Base-by-base conservation (phyloP, 768 basidiomycete species). In the button mushroom (Agaricus bisporus) region DNA sequence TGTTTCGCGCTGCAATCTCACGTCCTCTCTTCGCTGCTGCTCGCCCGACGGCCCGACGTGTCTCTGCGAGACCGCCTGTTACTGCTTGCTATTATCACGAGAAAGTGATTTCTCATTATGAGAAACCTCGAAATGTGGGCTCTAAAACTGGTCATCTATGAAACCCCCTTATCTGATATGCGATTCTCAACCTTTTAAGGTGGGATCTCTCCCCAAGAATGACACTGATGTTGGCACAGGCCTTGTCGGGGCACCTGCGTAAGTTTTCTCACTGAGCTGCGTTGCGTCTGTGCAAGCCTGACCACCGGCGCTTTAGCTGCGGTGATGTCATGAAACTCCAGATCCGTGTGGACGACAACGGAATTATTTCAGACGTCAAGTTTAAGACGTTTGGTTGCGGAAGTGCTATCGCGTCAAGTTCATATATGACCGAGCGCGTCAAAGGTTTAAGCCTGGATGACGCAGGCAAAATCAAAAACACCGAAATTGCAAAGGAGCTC, bases 371-470 rank as follows among this genome's bases (percentile, higher is more conserved):
- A 45, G 97, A 99, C 66, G 97, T 98, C 72, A 97, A 95, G 73
- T 98, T 98, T 79, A 99, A 98, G 78, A 98, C 97, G 0, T 98
- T 99, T 69, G 95, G 97, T 2, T 98, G 97, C 68, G 97, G 97
- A 49, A 95, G 92, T 59, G 94, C 94, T 61, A 99, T 99, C 56
- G 97, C 97, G 0, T 95, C 93, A 1, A 94, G 91, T 64, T 95
- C 91, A 6, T 99, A 95, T 68, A 94, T 98, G 91, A 99, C 97
- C 15, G 95, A 99, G 73, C 88, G 94, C 48, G 95, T 99, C 56
- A 95, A 86, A 72, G 97, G 97, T 22, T 78, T 98, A 57, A 86
- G 87, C 8, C 72, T 99, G 52, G 97, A 98, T 49, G 91, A 94
- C 56, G 97, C 97, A 7, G 91, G 91, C 51, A 86, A 86, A 66